Evolutionary conservation across 139 green algal species (phyloP), one percentile per base, ranked within the genome.

Genomic region (Chlamydomonas incerta): DNA sequence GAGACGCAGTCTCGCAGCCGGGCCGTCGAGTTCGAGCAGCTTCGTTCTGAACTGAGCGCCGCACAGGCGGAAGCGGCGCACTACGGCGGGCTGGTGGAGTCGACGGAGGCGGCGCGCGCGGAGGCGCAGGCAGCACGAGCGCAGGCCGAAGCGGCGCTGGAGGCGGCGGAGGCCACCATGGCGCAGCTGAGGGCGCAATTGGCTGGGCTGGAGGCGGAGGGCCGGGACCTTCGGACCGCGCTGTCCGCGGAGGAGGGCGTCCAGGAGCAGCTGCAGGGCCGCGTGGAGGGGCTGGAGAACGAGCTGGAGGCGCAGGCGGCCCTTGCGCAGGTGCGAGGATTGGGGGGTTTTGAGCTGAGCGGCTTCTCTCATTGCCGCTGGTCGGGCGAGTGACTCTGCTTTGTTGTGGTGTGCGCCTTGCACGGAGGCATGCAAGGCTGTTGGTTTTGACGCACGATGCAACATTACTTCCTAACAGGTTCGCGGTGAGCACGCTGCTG

Each of bases 301-400:
- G 79, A 85, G 66, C 65, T 85, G 66, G 79, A 75, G 79, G 31
- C 79, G 14, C 79, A 85, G 47, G 66, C 66, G 23, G 60, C 66
- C 10, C 66, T 75, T 31, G 79, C 79, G 29, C 21, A 55, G 41
- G 11, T 26, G 41, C 28, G 37, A n/a, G n/a, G n/a, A n/a, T n/a
- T n/a, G n/a, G n/a, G n/a, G n/a, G n/a, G n/a, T n/a, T n/a, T n/a
- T n/a, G n/a, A n/a, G n/a, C n/a, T n/a, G n/a, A n/a, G n/a, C n/a
- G n/a, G n/a, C n/a, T n/a, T n/a, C n/a, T n/a, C n/a, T n/a, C n/a
- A n/a, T n/a, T n/a, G n/a, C n/a, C n/a, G n/a, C n/a, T n/a, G n/a
- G n/a, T n/a, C n/a, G n/a, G n/a, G n/a, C n/a, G n/a, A n/a, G n/a
- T n/a, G n/a, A n/a, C n/a, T n/a, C n/a, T n/a, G n/a, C n/a, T n/a